Conservation (phyloP, 495 filamentous ascomycete genomes). For the Aspergillus homomorphus region DNA sequence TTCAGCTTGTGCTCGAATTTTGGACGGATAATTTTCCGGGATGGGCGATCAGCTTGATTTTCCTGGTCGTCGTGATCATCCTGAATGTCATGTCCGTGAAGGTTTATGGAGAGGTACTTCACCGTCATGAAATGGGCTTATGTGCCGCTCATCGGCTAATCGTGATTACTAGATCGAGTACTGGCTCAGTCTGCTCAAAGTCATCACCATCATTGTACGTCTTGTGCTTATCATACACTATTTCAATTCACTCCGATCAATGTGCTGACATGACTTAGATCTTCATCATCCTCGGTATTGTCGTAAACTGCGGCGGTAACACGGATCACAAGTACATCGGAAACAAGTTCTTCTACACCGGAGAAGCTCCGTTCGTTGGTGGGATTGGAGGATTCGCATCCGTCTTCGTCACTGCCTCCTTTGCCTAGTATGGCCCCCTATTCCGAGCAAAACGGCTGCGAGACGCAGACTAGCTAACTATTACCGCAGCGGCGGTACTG, state of each 20-base stretch:
- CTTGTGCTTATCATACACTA: background rate
- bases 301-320: constrained; percentile 50
- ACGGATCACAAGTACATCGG: constrained; percentile 45
- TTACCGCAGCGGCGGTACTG: constrained; percentile 48
- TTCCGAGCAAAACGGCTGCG: too few relatives aligned
- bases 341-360: constrained; percentile 42
- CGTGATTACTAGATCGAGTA: constrained; percentile 44
- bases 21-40: constrained; percentile 53
- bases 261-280: constrained; percentile 31
- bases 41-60: constrained; percentile 52
- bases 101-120: constrained; percentile 50
- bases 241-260: background rate
- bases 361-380: constrained; percentile 51
- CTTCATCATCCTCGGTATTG: constrained; percentile 52
- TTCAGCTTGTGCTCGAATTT: constrained; percentile 51
- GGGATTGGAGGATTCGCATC: constrained; percentile 53
- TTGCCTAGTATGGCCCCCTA: constrained; percentile 39
- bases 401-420: constrained; percentile 53
- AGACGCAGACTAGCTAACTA: background rate
- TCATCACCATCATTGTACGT: constrained; percentile 52
- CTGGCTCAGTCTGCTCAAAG: constrained; percentile 54
- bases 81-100: constrained; percentile 51
- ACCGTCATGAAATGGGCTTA: background rate
- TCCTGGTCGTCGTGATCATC: constrained; percentile 46
- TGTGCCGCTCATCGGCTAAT: background rate